Evolutionary conservation across 2,329 filamentous ascomycete species (phyloP).

Genomic region (Apiospora saccharicola): DNA sequence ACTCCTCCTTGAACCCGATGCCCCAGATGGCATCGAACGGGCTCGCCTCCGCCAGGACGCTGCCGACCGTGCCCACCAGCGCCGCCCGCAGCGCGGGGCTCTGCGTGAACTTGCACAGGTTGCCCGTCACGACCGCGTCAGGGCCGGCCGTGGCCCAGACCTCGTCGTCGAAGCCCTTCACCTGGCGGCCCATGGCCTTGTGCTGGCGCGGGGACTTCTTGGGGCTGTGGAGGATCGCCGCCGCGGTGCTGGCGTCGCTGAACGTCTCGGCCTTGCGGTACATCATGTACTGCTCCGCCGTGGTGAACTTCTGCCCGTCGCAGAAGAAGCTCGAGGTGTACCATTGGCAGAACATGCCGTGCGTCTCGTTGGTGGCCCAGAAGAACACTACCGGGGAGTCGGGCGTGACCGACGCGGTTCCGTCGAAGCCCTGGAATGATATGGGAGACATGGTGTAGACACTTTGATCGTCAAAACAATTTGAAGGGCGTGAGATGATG

Average conservation of each 20-base stretch:
- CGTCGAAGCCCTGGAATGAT: background rate
- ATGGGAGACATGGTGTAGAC: background rate
- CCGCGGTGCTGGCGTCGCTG: background rate
- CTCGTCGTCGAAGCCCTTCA: background rate
- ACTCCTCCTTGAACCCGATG: constrained; percentile 9
- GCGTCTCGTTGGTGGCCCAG: background rate
- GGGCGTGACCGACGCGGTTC: background rate
- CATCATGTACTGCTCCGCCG: constrained; percentile 20
- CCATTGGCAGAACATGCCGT: constrained; percentile 5
- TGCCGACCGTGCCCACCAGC: constrained; percentile 10
- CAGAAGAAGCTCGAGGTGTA: background rate
- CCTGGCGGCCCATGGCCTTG: constrained; percentile 5
- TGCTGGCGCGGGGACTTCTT: constrained; percentile 13
- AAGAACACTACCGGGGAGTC: background rate
- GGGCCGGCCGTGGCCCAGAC: background rate
- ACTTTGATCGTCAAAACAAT: background rate
- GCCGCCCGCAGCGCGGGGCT: background rate
- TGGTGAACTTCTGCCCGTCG: background rate
- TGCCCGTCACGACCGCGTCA: background rate
- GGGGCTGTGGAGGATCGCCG: background rate
- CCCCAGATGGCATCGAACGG: constrained; percentile 10
- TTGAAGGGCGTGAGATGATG: background rate
- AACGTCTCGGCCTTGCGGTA: constrained; percentile 2
- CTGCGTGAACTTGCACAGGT: constrained; percentile 23
- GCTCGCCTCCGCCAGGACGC: constrained; percentile 6